Conservation (phyloP, 2,329 filamentous ascomycete species). For the Sporothrix protearum region DNA sequence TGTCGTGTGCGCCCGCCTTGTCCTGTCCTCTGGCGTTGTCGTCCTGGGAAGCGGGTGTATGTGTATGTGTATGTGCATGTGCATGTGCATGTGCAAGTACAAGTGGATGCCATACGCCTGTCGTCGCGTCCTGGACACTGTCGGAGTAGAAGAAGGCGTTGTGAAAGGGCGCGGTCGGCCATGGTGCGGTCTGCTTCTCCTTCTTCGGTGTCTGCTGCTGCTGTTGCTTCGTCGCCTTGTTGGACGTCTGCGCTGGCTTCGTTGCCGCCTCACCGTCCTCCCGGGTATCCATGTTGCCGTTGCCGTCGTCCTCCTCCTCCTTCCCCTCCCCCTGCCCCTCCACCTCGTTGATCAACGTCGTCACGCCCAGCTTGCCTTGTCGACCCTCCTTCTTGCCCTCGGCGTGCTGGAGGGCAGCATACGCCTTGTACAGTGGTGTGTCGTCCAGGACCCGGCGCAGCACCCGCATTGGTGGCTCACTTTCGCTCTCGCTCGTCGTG, state of each 20-base stretch:
- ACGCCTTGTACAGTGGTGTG: constrained; percentile 32
- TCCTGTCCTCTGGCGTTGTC: no score
- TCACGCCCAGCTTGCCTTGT: constrained; percentile 14
- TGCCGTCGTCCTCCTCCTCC: constrained; percentile 19
- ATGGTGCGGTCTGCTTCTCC: not conserved
- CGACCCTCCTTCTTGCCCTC: constrained; percentile 25
- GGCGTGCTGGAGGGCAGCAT: constrained; percentile 33
- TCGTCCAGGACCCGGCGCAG: constrained; percentile 41
- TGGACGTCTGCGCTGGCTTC: not conserved
- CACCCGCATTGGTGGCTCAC: constrained; percentile 33
- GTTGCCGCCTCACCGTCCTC: not conserved
- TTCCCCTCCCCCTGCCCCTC: no score
- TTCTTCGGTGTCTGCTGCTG: not conserved
- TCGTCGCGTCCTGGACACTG: constrained; percentile 31
- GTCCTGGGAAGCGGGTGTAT: not conserved
- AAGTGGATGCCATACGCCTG: constrained; percentile 33
- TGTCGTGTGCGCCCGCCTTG: no score
- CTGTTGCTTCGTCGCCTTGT: not conserved
- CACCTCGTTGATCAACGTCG: not conserved
- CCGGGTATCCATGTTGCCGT: constrained; percentile 14
- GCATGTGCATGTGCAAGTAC: constrained; percentile 18
- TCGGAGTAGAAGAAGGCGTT: constrained; percentile 24
- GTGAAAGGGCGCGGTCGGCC: not conserved
- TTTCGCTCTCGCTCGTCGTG: no score
- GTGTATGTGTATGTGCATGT: constrained; percentile 10